These are phyloP conservation scores for Dendryphion nanum DNA, from an alignment of 2,329 filamentous ascomycete genomes.

Conservation along the genomic window DNA sequence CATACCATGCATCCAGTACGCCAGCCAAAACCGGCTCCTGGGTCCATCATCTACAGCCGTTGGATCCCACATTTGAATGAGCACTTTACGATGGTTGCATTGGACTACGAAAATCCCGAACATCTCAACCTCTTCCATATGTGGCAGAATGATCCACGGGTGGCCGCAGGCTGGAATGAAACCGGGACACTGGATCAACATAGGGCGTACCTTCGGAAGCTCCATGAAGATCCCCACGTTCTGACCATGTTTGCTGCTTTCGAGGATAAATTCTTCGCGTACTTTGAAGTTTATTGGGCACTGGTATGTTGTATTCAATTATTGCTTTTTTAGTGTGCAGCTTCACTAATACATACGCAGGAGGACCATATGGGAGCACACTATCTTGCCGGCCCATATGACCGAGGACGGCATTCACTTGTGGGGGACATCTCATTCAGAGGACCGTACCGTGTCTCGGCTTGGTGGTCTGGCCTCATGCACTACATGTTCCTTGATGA, in stretches of 20 bases:
- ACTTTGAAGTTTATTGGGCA: slow-evolving; percentile 80
- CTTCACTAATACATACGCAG: slow-evolving; percentile 28
- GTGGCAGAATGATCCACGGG: slow-evolving; percentile 83
- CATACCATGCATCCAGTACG: slow-evolving; percentile 70
- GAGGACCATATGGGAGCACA: slow-evolving; percentile 62
- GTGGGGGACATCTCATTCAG: slow-evolving; percentile 57
- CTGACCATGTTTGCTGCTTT: slow-evolving; percentile 69
- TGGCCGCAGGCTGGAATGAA: slow-evolving; percentile 77
- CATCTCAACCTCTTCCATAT: slow-evolving; percentile 71
- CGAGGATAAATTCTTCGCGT: slow-evolving; percentile 69
- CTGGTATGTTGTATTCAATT: slow-evolving; percentile 46
- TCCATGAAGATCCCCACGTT: slow-evolving; percentile 71
- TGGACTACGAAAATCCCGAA: slow-evolving; percentile 63
- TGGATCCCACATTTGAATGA: slow-evolving; percentile 75
- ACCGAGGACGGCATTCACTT: slow-evolving; percentile 60
- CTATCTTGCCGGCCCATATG: slow-evolving; percentile 55
- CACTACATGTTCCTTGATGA: slow-evolving; percentile 62
- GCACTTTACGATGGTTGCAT: slow-evolving; percentile 73
- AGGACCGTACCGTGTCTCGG: slow-evolving; percentile 55
- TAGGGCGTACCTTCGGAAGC: slow-evolving; percentile 65
- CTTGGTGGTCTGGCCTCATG: slow-evolving; percentile 58
- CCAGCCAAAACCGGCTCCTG: slow-evolving; percentile 68
- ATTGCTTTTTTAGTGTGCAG: neutral
- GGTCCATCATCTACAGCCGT: slow-evolving; percentile 71
- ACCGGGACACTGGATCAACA: slow-evolving; percentile 74